phyloP scores from a whole-genome alignment of 129 eudicot species.

The Lactuca sativa region DNA sequence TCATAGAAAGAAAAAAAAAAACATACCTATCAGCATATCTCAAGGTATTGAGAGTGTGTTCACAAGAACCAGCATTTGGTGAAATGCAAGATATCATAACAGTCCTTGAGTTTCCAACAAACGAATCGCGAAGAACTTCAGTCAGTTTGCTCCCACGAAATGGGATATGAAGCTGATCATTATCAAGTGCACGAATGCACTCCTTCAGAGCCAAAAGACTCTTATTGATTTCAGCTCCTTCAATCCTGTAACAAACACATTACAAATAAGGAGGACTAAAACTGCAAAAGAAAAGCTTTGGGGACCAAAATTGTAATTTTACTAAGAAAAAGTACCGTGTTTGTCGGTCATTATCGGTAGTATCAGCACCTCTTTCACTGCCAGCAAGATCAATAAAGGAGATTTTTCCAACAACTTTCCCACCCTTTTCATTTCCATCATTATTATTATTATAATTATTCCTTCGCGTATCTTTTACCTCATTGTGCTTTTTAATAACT shows the following conservation, averaged over 20 bases:
- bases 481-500: constrained; percentile 78
- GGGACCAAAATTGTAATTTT: too few species aligned
- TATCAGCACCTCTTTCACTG: constrained; percentile 98
- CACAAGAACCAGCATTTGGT: constrained; percentile 90
- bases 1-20: not conserved
- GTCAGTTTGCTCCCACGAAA: constrained; percentile 98
- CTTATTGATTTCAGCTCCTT: constrained; percentile 98
- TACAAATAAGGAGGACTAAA: not conserved
- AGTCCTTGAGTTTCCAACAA: constrained; percentile 90
- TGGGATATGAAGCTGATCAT: constrained; percentile 94
- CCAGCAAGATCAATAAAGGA: constrained; percentile 98
- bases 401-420: constrained; percentile 84
- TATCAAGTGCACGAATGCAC: constrained; percentile 96
- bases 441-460: constrained; percentile 28
- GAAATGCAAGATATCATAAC: constrained; percentile 98
- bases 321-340: constrained; percentile 52
- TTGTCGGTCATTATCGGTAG: constrained; percentile 98
- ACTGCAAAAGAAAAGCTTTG: too few species aligned
- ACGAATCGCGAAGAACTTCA: constrained; percentile 96
- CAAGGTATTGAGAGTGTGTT: constrained; percentile 87
- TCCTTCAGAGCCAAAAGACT: constrained; percentile 93
- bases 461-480: constrained; percentile 68
- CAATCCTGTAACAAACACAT: constrained; percentile 55
- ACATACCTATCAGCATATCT: constrained; percentile 89
- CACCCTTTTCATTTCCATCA: constrained; percentile 63